Base-by-base conservation (phyloP, 202 grass and related monocot genomes). In the Miscanthus sacchariflorus region DNA sequence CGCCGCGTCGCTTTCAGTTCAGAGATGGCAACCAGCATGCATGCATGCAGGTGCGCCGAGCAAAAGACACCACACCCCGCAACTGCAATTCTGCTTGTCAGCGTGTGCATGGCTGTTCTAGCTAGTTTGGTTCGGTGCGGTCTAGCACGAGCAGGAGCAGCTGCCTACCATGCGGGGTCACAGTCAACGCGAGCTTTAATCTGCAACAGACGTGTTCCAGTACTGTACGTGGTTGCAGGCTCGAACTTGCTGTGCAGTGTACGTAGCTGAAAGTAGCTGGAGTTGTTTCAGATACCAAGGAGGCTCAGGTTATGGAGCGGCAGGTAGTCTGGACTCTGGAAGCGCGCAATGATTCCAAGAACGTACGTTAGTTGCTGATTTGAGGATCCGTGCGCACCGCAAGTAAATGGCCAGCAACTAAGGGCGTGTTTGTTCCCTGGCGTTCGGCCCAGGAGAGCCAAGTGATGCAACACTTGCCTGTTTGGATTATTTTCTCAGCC, bases 1-100 rank as follows among this genome's bases (percentile, higher is more conserved):
- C 63, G 25, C 63, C 7, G 28, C 8, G 85, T 81, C 81, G 12
- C 64, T 88, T 36, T 91, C 85, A 76, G 76, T 27, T 45, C 48
- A 9, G 48, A 68, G 3, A 23, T 30, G 9, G 40, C 24, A 63
- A 4, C 0, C 48, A 9, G 70, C 68, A 19, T 80, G 69, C 48
- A 9, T 42, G 39, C 68, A 83, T 30, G 70, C 40, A 12, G 68
- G 68, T 74, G 36, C 27, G 58, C 27, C 68, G 46, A 76, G 33
- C 68, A 61, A 18, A 38, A 76, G 24, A 25, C 48, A 24, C 48
- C 48, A 14, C 39, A 40, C 74, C 30, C 24, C 17, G 50, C 17
- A 65, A 65, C 61, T 65, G 61, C 61, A 65, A 65, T 65, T 25
- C n/a, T 27, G 9, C 10, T 27, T 65, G 61, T 4, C 23, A 5